Evolutionary conservation across 805 yeast genomes (phyloP).

Genomic region (Ogataea minuta): DNA sequence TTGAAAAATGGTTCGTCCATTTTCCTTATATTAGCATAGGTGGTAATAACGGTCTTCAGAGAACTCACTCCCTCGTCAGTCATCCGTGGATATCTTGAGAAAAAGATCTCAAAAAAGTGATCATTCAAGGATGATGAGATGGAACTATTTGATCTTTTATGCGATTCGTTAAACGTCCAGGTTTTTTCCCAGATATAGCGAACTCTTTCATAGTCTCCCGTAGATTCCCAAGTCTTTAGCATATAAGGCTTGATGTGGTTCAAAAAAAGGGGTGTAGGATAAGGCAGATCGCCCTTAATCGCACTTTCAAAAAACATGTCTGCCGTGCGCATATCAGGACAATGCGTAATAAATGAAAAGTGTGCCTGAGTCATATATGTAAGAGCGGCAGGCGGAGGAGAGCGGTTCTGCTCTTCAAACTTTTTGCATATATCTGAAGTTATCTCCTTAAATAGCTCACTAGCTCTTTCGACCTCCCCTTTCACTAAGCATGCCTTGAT

Average conservation of each 20-base stretch:
- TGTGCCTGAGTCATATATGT: constrained; percentile 71
- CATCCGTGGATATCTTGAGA: constrained; percentile 52
- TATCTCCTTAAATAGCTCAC: constrained; percentile 58
- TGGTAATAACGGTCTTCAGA: constrained; percentile 53
- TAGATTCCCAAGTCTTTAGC: constrained; percentile 54
- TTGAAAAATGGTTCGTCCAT: constrained; percentile 84
- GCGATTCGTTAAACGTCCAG: constrained; percentile 49
- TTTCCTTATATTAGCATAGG: constrained; percentile 53
- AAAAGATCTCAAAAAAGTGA: constrained; percentile 66
- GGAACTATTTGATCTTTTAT: constrained; percentile 54
- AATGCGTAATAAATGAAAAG: constrained; percentile 72
- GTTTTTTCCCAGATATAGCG: constrained; percentile 61
- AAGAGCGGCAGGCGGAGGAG: constrained; percentile 34
- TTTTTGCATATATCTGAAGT: constrained; percentile 45
- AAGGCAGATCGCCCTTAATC: constrained; percentile 63
- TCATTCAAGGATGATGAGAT: constrained; percentile 72
- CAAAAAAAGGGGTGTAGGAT: constrained; percentile 65
- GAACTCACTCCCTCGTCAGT: constrained; percentile 52
- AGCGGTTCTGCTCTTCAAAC: constrained; percentile 18
- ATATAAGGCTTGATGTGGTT: constrained; percentile 66
- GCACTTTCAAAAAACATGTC: constrained; percentile 74
- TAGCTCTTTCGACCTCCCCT: constrained; percentile 60
- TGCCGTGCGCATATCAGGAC: constrained; percentile 68
- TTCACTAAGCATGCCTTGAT: constrained; percentile 68
- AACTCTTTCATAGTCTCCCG: constrained; percentile 56